phyloP scores from a whole-genome alignment of 2,329 filamentous ascomycete genomes.

The Trichoderma guizhouense region DNA sequence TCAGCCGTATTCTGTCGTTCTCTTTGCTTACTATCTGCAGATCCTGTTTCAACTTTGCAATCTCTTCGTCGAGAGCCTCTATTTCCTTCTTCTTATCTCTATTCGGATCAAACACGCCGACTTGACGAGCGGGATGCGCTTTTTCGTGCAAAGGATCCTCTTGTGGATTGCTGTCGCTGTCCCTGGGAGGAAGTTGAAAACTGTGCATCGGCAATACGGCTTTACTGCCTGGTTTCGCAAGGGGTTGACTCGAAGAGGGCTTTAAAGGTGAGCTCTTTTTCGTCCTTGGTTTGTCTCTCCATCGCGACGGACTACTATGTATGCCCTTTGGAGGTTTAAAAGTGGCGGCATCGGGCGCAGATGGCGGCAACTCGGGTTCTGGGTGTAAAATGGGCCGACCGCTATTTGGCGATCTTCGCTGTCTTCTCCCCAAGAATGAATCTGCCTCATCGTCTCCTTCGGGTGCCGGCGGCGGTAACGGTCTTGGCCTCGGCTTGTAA shows the following conservation, averaged over 20 bases:
- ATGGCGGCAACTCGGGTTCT: constrained; percentile 63
- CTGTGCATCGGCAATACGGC: constrained; percentile 6
- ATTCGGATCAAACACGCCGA: constrained; percentile 42
- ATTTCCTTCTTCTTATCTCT: constrained; percentile 50
- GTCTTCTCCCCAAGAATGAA: constrained; percentile 30
- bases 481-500: constrained; percentile 43
- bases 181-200: background rate
- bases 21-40: constrained; percentile 55
- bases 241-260: constrained; percentile 34
- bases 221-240: background rate
- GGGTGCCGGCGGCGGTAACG: constrained; percentile 43
- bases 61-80: constrained; percentile 52
- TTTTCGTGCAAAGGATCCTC: constrained; percentile 16
- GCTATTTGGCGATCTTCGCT: constrained; percentile 32
- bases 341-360: constrained; percentile 50
- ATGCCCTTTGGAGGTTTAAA: constrained; percentile 57
- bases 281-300: constrained; percentile 34
- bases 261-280: constrained; percentile 51
- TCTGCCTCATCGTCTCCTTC: constrained; percentile 30
- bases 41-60: constrained; percentile 56
- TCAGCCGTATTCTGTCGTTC: constrained; percentile 50
- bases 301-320: constrained; percentile 55
- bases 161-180: background rate
- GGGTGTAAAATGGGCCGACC: constrained; percentile 32
- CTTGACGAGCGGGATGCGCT: constrained; percentile 40